Base-by-base conservation (phyloP, 148 eudicot species). In the Silene uniflora region DNA sequence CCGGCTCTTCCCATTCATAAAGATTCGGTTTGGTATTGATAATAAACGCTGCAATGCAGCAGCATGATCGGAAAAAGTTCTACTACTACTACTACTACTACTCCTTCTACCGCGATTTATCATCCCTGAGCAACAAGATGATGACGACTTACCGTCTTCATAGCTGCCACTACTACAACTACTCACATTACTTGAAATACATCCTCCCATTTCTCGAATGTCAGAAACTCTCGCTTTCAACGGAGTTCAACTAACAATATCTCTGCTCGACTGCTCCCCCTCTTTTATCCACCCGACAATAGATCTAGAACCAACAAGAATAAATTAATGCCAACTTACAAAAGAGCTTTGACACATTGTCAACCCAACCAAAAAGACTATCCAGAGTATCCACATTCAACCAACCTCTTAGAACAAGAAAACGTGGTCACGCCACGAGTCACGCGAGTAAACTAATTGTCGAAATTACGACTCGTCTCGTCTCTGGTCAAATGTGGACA, bases 141-240 rank as follows among this genome's bases (percentile, higher is more conserved):
- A 81, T 18, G 91, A 82, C 58, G 93, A 81, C 75, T 75, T 71
- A 60, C 67, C 75, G 58, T 90, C 93, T 76, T 86, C 93, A 75
- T 86, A 85, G 77, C 89, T 88, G 67, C 80, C 79, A 78, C 90
- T 90, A 80, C 91, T 90, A 71, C 90, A 86, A 72, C 80, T 78
- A 71, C 95, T 87, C 69, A 60, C 35, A 32, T 32, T 32, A 73
- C 91, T 84, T 32, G 99, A 96, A 78, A 89, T 67, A 79, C 99
- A 96, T 47, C 93, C 87, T 72, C 99, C 99, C 99, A 96, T 96
- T 78, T 74, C 69, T 77, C 85, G 86, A 87, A 76, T 81, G 70
- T 78, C 63, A 79, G 5, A 71, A 76, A 81, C 72, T 72, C 80
- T 63, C 71, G 76, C 89, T 87, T 88, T 67, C 69, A 24, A 70